phyloP scores from a whole-genome alignment of 345 rosid species.

The Euphorbia tirucalli region DNA sequence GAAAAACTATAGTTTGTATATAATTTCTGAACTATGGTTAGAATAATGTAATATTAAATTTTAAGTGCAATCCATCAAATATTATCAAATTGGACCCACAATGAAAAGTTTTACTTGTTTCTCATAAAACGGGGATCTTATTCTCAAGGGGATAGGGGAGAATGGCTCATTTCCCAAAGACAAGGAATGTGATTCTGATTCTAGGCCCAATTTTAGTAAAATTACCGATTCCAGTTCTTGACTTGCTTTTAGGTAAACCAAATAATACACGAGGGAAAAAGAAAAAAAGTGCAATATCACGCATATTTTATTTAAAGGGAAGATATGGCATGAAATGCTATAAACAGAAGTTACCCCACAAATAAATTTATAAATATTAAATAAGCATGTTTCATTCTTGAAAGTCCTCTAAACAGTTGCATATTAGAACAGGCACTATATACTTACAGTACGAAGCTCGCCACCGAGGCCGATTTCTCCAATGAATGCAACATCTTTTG shows the following conservation, averaged over 20 bases:
- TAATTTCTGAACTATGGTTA: not conserved
- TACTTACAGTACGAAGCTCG: constrained; percentile 71
- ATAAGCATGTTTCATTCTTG: not conserved
- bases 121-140: not conserved
- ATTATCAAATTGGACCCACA: not conserved
- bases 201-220: not conserved
- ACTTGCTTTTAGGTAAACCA: not conserved
- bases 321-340: not conserved
- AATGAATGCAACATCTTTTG: constrained; percentile 69
- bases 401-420: not conserved
- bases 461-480: constrained; percentile 92
- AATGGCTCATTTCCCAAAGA: not conserved
- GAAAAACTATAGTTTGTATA: not conserved
- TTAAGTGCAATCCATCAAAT: not conserved
- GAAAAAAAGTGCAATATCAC: not conserved
- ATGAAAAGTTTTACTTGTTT: not conserved
- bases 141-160: not conserved
- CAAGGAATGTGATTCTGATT: not conserved
- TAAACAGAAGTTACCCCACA: not conserved
- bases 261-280: not conserved
- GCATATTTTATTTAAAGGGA: not conserved
- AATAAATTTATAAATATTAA: not conserved
- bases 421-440: not conserved
- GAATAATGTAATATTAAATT: not conserved
- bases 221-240: not conserved